Evolutionary conservation across 805 yeast genomes (phyloP).

Genomic region (Lachancea mirantina): DNA sequence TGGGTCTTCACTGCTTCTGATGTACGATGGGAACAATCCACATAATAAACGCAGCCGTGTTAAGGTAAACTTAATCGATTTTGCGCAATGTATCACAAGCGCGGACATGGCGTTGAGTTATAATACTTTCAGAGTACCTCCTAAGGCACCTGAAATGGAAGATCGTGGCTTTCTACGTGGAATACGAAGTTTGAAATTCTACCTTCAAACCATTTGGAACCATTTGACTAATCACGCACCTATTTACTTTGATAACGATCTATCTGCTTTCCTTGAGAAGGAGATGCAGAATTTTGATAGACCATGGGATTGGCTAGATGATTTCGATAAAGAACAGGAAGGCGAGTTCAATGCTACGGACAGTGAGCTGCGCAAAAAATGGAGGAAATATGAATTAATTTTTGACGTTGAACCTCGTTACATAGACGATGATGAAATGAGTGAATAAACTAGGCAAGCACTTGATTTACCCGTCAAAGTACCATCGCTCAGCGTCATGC

Average conservation of each 20-base stretch:
- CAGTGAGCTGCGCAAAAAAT: constrained; percentile 28
- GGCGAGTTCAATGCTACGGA: constrained; percentile 25
- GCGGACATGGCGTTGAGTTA: constrained; percentile 39
- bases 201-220: constrained; percentile 54
- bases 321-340: constrained; percentile 32
- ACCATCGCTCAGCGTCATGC: too few species aligned
- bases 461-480: not conserved
- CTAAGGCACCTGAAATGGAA: constrained; percentile 51
- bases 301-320: constrained; percentile 35
- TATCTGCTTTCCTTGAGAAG: constrained; percentile 15
- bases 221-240: constrained; percentile 41
- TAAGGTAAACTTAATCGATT: constrained; percentile 78
- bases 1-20: constrained; percentile 81
- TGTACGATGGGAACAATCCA: constrained; percentile 64
- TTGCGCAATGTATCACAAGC: constrained; percentile 84
- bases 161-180: constrained; percentile 89
- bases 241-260: constrained; percentile 18
- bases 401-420: constrained; percentile 31
- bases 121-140: constrained; percentile 55
- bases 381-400: constrained; percentile 31
- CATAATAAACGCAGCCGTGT: constrained; percentile 21
- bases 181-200: constrained; percentile 58
- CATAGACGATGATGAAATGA: constrained; percentile 24
- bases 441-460: constrained; percentile 20
- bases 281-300: constrained; percentile 18